A percentile compares a stretch with the other conserved stretches of the same genome.
phyloP scores from a whole-genome alignment of 305 asterid species.

The Rubia balearica region DNA sequence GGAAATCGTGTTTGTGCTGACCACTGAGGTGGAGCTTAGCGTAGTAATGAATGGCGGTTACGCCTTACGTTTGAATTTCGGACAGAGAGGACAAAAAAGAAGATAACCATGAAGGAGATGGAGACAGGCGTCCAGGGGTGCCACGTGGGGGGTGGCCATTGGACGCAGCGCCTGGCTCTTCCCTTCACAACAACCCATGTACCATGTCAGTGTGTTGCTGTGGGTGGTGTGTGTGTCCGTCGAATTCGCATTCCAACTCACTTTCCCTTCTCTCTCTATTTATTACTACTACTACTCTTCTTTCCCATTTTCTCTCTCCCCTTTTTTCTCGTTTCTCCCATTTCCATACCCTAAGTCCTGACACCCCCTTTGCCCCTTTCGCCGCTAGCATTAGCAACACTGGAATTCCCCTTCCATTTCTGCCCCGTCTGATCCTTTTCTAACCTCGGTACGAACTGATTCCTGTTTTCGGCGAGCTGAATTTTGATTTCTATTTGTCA shows the following conservation, averaged over 20 bases:
- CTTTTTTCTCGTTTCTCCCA: no score
- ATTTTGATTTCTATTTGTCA: neutral
- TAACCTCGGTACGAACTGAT: no score
- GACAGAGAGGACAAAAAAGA: neutral
- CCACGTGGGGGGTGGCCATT: slow-evolving; percentile 61
- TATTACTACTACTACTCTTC: slow-evolving; percentile 15
- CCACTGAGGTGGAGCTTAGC: neutral
- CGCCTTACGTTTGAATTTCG: neutral
- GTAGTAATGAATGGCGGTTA: slow-evolving; percentile 13
- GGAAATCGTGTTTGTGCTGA: neutral
- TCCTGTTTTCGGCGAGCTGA: no score
- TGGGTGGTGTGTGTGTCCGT: slow-evolving; percentile 37
- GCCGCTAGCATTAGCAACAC: no score
- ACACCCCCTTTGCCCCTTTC: no score
- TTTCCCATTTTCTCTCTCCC: no score
- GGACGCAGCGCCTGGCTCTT: slow-evolving; percentile 53
- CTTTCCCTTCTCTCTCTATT: slow-evolving; percentile 28
- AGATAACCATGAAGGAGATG: slow-evolving; percentile 31
- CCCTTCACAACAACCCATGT: slow-evolving; percentile 54
- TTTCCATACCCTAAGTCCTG: no score
- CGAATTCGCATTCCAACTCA: slow-evolving; percentile 52
- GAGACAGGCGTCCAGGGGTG: slow-evolving; percentile 40
- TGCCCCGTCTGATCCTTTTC: no score
- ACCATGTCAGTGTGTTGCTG: slow-evolving; percentile 43
- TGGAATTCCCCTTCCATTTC: no score